Conservation (phyloP, 805 yeast species). For the Candida suzukii region DNA sequence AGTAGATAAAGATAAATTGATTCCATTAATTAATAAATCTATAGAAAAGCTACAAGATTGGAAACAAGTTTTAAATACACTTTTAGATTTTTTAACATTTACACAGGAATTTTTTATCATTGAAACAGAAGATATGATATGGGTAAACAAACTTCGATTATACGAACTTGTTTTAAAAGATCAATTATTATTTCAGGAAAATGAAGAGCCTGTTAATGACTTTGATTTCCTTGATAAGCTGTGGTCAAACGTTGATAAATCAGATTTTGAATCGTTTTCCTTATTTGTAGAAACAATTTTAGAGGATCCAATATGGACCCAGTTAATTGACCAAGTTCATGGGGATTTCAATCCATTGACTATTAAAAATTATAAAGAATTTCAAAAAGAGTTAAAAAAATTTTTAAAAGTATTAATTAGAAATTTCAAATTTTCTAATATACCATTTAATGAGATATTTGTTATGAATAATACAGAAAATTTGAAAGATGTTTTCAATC, state of each 20-base stretch:
- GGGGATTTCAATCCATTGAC: slow-evolving; percentile 3
- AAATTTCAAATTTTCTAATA: slow-evolving; percentile 17
- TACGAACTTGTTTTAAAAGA: slow-evolving; percentile 20
- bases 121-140: slow-evolving; percentile 11
- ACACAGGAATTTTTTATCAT: slow-evolving; percentile 16
- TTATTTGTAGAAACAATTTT: slow-evolving; percentile 14
- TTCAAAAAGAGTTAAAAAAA: slow-evolving; percentile 11
- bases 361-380: background rate
- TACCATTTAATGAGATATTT: slow-evolving; percentile 35
- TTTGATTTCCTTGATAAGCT: slow-evolving; percentile 17
- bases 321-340: background rate
- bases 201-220: too few relatives aligned
- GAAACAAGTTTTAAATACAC: slow-evolving; percentile 19
- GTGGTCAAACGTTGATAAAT: slow-evolving; percentile 9
- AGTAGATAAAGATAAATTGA: slow-evolving; percentile 12
- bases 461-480: slow-evolving; percentile 25
- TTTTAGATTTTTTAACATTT: slow-evolving; percentile 22
- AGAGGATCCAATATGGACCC: slow-evolving; percentile 10
- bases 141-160: slow-evolving; percentile 23
- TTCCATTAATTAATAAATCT: slow-evolving; percentile 7
- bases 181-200: too few relatives aligned
- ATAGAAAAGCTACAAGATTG: slow-evolving; percentile 21
- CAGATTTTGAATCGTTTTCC: slow-evolving; percentile 7
- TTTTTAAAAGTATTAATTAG: slow-evolving; percentile 11
- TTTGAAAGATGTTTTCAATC: slow-evolving; percentile 31